Evolutionary conservation across 2,329 filamentous ascomycete species (phyloP).

Genomic region (Colletotrichum spinosum): DNA sequence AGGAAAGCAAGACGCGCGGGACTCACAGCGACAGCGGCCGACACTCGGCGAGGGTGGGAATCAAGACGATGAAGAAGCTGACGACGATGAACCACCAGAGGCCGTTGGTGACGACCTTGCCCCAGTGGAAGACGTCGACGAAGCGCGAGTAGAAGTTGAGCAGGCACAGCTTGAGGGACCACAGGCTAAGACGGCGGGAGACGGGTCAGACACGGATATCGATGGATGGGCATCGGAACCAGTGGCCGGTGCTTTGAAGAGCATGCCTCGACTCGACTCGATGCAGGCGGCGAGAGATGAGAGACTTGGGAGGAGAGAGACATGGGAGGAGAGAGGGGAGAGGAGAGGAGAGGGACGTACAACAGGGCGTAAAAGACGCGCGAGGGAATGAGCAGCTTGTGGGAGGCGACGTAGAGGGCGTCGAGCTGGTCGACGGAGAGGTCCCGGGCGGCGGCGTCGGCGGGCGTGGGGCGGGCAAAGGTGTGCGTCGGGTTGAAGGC

Average conservation of each 20-base stretch:
- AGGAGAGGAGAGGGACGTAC: constrained; percentile 28
- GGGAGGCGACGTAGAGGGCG: constrained; percentile 40
- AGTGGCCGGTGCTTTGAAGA: neutral
- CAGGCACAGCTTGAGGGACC: constrained; percentile 46
- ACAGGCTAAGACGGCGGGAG: constrained; percentile 38
- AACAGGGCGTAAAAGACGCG: constrained; percentile 47
- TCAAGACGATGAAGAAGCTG: constrained; percentile 43
- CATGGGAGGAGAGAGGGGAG: neutral
- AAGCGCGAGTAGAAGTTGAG: constrained; percentile 47
- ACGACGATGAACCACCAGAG: constrained; percentile 44
- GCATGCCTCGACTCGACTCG: neutral
- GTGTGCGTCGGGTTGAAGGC: constrained; percentile 43
- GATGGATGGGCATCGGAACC: neutral
- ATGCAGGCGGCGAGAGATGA: neutral
- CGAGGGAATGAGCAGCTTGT: constrained; percentile 44
- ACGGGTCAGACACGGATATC: constrained; percentile 14
- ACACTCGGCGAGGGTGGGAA: constrained; percentile 44
- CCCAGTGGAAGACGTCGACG: constrained; percentile 41
- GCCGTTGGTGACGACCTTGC: constrained; percentile 38
- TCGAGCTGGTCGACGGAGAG: constrained; percentile 37
- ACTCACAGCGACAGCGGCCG: constrained; percentile 42
- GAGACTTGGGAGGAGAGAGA: neutral
- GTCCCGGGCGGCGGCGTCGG: constrained; percentile 38
- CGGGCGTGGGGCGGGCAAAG: constrained; percentile 25
- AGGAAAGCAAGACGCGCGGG: neutral